Percentiles rank a stretch among this genome's conserved stretches.
Conservation (phyloP, 2,329 filamentous ascomycete species). For the Phaeosphaeria sp. region DNA sequence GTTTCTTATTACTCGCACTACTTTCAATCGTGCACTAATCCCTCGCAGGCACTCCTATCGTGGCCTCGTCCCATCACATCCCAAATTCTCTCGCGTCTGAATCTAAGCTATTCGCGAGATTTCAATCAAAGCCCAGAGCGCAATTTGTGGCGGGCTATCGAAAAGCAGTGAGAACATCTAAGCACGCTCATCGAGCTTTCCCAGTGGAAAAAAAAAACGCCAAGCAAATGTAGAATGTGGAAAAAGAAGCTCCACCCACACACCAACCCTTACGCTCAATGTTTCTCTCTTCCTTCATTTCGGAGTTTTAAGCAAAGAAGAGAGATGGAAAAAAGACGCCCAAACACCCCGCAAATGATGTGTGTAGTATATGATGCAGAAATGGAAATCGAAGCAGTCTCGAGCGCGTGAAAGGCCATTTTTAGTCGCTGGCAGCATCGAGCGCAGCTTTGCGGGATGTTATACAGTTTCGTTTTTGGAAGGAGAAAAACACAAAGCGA, state of each 20-base stretch:
- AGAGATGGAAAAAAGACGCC: slow-evolving; percentile 12
- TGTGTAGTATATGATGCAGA: slow-evolving; percentile 12
- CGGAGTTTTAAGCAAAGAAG: background rate
- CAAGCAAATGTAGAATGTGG: background rate
- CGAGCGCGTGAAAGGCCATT: slow-evolving; percentile 4
- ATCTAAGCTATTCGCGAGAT: slow-evolving; percentile 5
- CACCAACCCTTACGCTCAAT: background rate
- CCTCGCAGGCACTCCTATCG: slow-evolving; percentile 3
- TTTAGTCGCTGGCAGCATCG: slow-evolving; percentile 11
- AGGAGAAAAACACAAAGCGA: slow-evolving; percentile 1
- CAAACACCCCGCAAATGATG: slow-evolving; percentile 25
- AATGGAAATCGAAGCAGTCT: slow-evolving; percentile 2
- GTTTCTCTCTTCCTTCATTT: background rate
- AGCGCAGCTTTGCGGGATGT: slow-evolving; percentile 18
- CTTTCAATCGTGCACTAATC: background rate
- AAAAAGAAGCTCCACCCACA: background rate
- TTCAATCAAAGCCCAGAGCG: slow-evolving; percentile 14
- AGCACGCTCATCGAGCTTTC: background rate
- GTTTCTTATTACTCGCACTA: background rate
- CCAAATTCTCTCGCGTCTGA: background rate
- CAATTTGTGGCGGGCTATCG: slow-evolving; percentile 21
- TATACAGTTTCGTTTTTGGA: slow-evolving; percentile 22
- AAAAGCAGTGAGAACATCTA: background rate
- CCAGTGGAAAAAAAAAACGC: slow-evolving; percentile 2
- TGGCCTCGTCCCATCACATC: background rate